Evolutionary conservation across 768 basidiomycete species (phyloP), one percentile per base, ranked within the genome.

Genomic region (Trametes cinnabarina): DNA sequence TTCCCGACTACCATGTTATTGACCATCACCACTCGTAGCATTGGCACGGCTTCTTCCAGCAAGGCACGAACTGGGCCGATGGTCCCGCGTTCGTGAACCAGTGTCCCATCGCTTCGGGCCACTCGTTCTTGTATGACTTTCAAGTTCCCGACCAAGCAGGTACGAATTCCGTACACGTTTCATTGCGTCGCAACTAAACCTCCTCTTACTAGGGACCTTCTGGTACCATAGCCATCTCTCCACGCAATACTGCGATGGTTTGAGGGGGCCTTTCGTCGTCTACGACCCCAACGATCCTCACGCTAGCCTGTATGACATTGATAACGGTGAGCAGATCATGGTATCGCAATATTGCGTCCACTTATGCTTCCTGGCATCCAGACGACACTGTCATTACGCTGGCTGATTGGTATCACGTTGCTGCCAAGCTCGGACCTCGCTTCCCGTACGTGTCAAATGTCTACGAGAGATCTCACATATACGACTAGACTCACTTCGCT

Each of bases 1-100:
- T 28, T 14, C 42, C 4, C 25, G 34, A 14, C 19, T 11, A 12
- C 8, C 20, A n/a, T n/a, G n/a, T n/a, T 14, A 15, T n/a, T 14
- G 35, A 26, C 40, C 12, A 60, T 12, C 41, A 20, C 30, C 2
- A 20, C 35, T 25, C 40, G 7, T n/a, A 68, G 67, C 67, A 68
- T 26, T 81, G 80, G 80, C 80, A 81, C 51, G 80, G 80, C 3
- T 42, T 81, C 19, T 76, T 75, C 57, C 80, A 81, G 59, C 54
- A 69, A 6, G 70, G 72, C 19, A 70, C 74, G 4, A 77, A 76
- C 8, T 69, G 74, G 28, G 78, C 77, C 43, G 82, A 83, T 46
- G 82, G 81, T 15, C 42, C 69, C 12, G 64, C 74, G 3, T 79
- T 79, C 54, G 75, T 80, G 35, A 81, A 76, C 65, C 71, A 72